phyloP scores from a whole-genome alignment of 148 eudicot species.

The Amaranthus cruentus region DNA sequence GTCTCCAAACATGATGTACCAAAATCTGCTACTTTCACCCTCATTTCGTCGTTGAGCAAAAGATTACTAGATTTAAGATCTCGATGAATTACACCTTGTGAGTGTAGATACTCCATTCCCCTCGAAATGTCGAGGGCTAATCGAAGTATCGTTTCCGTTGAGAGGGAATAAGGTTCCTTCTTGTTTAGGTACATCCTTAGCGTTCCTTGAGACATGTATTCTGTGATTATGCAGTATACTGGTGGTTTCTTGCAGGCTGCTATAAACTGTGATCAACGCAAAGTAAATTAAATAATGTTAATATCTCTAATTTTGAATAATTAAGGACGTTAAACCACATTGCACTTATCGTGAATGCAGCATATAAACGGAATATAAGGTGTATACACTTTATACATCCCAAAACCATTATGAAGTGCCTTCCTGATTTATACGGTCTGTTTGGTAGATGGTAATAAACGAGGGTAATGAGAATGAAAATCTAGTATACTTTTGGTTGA shows the following conservation, averaged over 20 bases:
- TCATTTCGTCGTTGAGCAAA: constrained; percentile 90
- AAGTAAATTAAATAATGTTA: no score
- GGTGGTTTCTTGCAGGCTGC: constrained; percentile 99
- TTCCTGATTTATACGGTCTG: no score
- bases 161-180: constrained; percentile 93
- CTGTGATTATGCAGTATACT: constrained; percentile 92
- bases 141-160: constrained; percentile 73
- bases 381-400: no score
- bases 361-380: no score
- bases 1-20: constrained; percentile 96
- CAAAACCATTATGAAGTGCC: no score
- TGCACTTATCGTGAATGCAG: no score
- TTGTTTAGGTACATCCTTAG: constrained; percentile 96
- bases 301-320: no score
- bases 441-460: no score
- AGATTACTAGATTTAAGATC: constrained; percentile 89
- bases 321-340: no score
- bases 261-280: constrained; percentile 61
- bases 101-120: constrained; percentile 95
- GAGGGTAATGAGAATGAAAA: no score
- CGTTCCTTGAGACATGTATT: constrained; percentile 99
- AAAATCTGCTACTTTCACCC: constrained; percentile 94
- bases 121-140: constrained; percentile 93
- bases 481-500: no score
- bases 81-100: constrained; percentile 95